Evolutionary conservation across 108 stramenopile genomes (phyloP), one percentile per base, ranked within the genome.

Genomic region (Pseudonitzschia pungens): DNA sequence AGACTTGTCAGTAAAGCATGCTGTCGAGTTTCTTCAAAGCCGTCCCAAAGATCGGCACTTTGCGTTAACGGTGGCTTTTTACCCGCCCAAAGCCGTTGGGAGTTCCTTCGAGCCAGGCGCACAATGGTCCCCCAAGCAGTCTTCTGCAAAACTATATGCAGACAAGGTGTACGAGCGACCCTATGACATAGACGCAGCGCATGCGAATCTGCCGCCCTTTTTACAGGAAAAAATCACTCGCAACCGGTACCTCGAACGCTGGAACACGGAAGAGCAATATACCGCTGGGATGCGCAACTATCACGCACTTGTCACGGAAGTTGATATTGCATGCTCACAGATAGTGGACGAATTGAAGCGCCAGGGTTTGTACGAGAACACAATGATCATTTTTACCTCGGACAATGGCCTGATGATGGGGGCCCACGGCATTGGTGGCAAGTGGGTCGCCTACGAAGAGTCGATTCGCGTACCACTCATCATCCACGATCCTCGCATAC

Each of bases 401-500:
- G 89, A 89, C 72, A 89, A 87, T 80, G 85, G 79, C 33, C 14
- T 58, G n/a, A 83, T 87, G 66, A 83, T 83, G 53, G 84, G 81
- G 14, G 20, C 31, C 29, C 89, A 90, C 55, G 89, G 89, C 14
- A 55, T 90, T 45, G 89, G 86, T 33, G 89, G 82, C 22, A 90
- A 90, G 65, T 90, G 89, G 89, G 84, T 86, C 72, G 79, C 89
- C 14, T 78, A 52, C 51, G 83, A 90, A 67, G 89, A 90, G 73
- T 84, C 83, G 43, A 87, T 90, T 65, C 81, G 87, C 21, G 86
- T 87, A 43, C 89, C 89, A 31, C 75, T 90, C 12, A 83, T 90
- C 41, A 86, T 90, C 4, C 70, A 73, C 50, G 89, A 90, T 73
- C 89, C 89, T 28, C 83, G 89, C 29, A 87, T 90, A 84, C 74